Conservation (phyloP, 73 alveolate genomes). For the Symbiodinium pilosum region DNA sequence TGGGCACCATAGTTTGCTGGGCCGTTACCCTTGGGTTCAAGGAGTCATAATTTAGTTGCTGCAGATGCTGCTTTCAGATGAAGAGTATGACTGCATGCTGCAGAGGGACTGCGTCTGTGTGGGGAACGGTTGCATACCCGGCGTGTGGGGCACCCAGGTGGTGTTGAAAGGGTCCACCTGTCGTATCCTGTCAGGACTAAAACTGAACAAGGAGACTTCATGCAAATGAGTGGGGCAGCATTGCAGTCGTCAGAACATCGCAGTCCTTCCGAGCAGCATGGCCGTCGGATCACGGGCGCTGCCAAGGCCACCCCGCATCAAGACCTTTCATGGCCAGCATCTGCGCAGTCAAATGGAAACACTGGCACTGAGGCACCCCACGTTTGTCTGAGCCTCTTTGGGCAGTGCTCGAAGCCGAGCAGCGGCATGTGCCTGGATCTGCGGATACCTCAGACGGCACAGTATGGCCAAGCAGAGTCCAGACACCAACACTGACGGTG, state of each 20-base stretch:
- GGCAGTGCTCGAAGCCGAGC: constrained; percentile 93
- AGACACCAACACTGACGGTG: background rate
- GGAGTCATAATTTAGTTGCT: too few relatives aligned
- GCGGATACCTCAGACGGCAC: constrained; percentile 57
- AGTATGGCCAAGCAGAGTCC: background rate
- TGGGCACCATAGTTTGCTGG: constrained; percentile 28
- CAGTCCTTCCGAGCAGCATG: constrained; percentile 83
- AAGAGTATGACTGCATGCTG: background rate
- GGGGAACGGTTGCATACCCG: constrained; percentile 93
- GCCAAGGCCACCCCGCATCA: constrained; percentile 94
- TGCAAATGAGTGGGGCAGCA: background rate
- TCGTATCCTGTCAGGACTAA: constrained; percentile 49
- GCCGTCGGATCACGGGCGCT: constrained; percentile 95
- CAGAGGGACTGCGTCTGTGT: constrained; percentile 34
- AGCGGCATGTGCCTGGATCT: constrained; percentile 92
- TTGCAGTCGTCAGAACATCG: background rate
- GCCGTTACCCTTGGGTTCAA: constrained; percentile 34
- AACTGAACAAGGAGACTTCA: too few relatives aligned
- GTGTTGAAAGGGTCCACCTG: constrained; percentile 94
- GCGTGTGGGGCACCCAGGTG: constrained; percentile 94
- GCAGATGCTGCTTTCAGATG: background rate
- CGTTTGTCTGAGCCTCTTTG: constrained; percentile 67
- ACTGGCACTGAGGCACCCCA: too few relatives aligned
- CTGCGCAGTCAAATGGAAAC: too few relatives aligned
- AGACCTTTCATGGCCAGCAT: constrained; percentile 24